These are phyloP conservation scores for Ascochyta rabiei DNA, from an alignment of 2,329 filamentous ascomycete species.

Conservation along the genomic window DNA sequence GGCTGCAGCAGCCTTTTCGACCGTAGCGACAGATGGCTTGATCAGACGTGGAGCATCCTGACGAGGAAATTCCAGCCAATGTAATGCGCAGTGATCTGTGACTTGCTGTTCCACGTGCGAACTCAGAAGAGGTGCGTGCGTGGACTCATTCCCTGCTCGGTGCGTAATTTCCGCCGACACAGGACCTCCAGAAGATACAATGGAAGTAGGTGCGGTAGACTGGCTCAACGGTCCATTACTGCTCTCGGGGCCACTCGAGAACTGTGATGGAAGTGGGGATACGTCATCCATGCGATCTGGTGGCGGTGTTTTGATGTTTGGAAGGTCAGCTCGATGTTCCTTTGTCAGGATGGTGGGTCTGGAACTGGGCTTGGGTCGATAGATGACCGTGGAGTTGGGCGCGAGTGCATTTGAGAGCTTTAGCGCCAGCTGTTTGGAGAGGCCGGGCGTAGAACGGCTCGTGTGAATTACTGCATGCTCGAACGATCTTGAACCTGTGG, in stretches of 20 bases:
- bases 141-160: conserved; percentile 23
- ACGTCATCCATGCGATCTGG: conserved; percentile 15
- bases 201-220: conserved; percentile 45
- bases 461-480: conserved; percentile 24
- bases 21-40: conserved; percentile 61
- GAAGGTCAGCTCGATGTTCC: conserved; percentile 7
- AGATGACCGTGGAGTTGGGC: conserved; percentile 41
- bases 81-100: conserved; percentile 22
- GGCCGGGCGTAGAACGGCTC: conserved; percentile 38
- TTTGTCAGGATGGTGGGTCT: conserved; percentile 34
- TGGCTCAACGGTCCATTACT: conserved; percentile 36
- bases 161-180: conserved; percentile 39
- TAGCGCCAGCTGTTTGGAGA: conserved; percentile 34
- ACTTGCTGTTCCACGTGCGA: conserved; percentile 24
- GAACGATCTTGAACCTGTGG: conserved; percentile 17
- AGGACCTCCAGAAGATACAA: conserved; percentile 41
- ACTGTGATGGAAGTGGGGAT: conserved; percentile 32
- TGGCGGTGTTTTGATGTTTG: neutral
- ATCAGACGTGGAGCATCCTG: conserved; percentile 40
- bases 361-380: conserved; percentile 37
- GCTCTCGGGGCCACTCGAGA: conserved; percentile 35
- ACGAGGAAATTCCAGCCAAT: conserved; percentile 42
- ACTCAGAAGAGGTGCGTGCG: conserved; percentile 17
- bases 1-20: conserved; percentile 78
- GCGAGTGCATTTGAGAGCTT: conserved; percentile 36